Percentiles rank a stretch among this genome's conserved stretches.
These are phyloP conservation scores for Amanita pallidorosea DNA, from an alignment of 768 basidiomycete species.

Conservation along the genomic window DNA sequence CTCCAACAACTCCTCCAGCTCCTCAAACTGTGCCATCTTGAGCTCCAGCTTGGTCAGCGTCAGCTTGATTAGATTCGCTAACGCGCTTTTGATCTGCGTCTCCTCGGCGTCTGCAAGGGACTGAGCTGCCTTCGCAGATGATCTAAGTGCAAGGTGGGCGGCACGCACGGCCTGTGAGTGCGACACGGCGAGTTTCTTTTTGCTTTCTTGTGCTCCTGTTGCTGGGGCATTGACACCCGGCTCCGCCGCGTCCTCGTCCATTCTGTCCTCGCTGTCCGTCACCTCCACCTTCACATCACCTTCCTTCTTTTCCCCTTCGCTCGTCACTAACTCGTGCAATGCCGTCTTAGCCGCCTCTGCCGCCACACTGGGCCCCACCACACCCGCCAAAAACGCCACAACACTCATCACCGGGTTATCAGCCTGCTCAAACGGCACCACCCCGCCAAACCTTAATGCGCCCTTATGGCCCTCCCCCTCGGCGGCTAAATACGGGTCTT, in stretches of 20 bases:
- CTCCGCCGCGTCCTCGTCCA: constrained; percentile 30
- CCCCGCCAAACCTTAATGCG: constrained; percentile 57
- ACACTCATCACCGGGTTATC: constrained; percentile 99
- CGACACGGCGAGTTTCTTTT: constrained; percentile 34
- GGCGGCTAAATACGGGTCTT: constrained; percentile 80
- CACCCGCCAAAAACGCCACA: constrained; percentile 91
- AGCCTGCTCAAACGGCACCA: constrained; percentile 87
- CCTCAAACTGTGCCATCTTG: constrained; percentile 92
- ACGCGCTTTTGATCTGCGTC: constrained; percentile 60
- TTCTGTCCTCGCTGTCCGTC: constrained; percentile 27
- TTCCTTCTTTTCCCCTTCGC: constrained; percentile 28
- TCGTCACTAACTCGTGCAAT: constrained; percentile 68
- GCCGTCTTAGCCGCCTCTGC: constrained; percentile 91
- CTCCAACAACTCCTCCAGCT: constrained; percentile 85
- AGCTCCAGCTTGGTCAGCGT: constrained; percentile 83
- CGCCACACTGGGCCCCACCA: constrained; percentile 82
- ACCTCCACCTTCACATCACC: constrained; percentile 18
- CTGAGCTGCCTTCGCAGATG: constrained; percentile 79
- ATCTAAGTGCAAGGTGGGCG: constrained; percentile 77
- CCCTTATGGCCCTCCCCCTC: constrained; percentile 57
- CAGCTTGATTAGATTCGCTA: constrained; percentile 79
- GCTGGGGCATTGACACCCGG: constrained; percentile 11
- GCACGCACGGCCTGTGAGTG: constrained; percentile 74
- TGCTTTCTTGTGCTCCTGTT: constrained; percentile 10
- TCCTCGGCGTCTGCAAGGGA: constrained; percentile 79